Percentiles rank a stretch among this genome's conserved stretches.
phyloP scores from a whole-genome alignment of 169 alveolate species.

The Plasmodium reichenowi region DNA sequence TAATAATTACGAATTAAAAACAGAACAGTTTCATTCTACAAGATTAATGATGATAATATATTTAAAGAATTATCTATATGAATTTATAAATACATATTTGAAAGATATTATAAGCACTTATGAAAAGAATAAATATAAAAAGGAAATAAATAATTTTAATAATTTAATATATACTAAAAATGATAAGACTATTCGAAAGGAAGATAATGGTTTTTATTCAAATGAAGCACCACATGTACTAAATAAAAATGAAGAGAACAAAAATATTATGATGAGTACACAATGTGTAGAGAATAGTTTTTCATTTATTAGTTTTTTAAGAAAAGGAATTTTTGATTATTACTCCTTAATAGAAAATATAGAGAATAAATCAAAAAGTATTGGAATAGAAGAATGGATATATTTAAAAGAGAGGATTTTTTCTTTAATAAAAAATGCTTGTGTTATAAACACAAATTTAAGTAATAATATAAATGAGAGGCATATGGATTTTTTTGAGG shows the following conservation, averaged over 20 bases:
- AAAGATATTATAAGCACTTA: constrained; percentile 19
- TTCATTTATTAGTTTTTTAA: constrained; percentile 33
- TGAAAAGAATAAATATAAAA: constrained; percentile 48
- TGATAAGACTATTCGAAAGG: not conserved
- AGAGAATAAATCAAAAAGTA: constrained; percentile 21
- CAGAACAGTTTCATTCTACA: constrained; percentile 47
- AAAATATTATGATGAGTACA: not conserved
- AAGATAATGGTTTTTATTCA: no score
- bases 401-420: constrained; percentile 56
- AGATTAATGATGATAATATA: constrained; percentile 73
- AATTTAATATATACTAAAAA: constrained; percentile 60
- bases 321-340: constrained; percentile 39
- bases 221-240: not conserved
- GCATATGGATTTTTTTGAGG: not conserved
- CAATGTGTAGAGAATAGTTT: not conserved
- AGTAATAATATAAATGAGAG: not conserved
- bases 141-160: constrained; percentile 41
- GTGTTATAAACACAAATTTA: constrained; percentile 27
- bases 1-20: constrained; percentile 38
- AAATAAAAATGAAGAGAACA: constrained; percentile 8
- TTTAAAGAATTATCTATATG: constrained; percentile 43
- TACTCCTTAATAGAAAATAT: constrained; percentile 24
- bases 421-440: constrained; percentile 49
- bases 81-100: constrained; percentile 43
- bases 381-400: constrained; percentile 55